Conservation (phyloP, 2,329 filamentous ascomycete species). For the Cercospora citrullina region DNA sequence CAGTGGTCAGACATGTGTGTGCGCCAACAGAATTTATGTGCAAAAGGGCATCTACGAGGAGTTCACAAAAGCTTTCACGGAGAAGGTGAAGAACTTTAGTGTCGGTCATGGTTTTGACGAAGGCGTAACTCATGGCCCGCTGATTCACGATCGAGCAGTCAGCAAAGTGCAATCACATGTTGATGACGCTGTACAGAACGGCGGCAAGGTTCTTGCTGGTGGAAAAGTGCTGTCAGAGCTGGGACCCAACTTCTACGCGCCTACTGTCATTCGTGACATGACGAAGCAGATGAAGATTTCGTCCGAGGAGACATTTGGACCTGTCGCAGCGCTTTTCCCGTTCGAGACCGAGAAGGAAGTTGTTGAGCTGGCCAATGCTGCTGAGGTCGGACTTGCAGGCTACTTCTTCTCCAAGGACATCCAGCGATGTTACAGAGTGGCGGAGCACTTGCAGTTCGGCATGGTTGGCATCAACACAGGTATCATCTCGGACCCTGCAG, state of each 20-base stretch:
- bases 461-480: slow-evolving; percentile 40
- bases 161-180: slow-evolving; percentile 77
- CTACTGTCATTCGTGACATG: slow-evolving; percentile 31
- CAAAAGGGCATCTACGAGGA: slow-evolving; percentile 64
- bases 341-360: slow-evolving; percentile 34
- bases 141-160: slow-evolving; percentile 80
- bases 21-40: slow-evolving; percentile 72
- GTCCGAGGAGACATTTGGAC: slow-evolving; percentile 33
- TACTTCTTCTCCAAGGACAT: slow-evolving; percentile 42
- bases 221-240: slow-evolving; percentile 39
- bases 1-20: slow-evolving; percentile 33
- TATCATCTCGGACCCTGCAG: slow-evolving; percentile 29
- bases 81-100: slow-evolving; percentile 65
- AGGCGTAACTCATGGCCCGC: slow-evolving; percentile 72
- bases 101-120: slow-evolving; percentile 71
- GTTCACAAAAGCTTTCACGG: slow-evolving; percentile 32
- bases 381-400: slow-evolving; percentile 33
- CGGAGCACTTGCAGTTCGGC: slow-evolving; percentile 44
- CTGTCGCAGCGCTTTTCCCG: slow-evolving; percentile 28
- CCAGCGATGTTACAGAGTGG: slow-evolving; percentile 41
- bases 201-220: slow-evolving; percentile 20
- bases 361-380: slow-evolving; percentile 17
- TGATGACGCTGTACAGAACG: slow-evolving; percentile 68
- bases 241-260: slow-evolving; percentile 35
- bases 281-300: slow-evolving; percentile 28